Percentiles rank a stretch among this genome's conserved stretches.
Conservation (phyloP, 257 asterid species). For the Echites panduratus region DNA sequence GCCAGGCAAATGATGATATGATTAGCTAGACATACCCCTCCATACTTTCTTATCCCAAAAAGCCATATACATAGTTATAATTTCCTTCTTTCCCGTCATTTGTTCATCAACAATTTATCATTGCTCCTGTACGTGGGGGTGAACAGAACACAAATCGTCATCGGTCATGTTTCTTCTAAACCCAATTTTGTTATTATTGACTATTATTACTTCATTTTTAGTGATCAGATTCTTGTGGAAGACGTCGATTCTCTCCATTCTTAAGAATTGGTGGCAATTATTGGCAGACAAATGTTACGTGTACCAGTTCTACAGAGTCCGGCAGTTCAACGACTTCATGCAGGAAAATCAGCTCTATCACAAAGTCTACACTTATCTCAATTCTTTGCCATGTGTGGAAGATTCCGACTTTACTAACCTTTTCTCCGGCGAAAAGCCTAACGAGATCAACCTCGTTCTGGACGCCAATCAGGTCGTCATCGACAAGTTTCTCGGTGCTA, state of each 20-base stretch:
- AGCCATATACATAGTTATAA: background rate
- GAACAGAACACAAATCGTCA: background rate
- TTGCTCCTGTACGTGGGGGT: background rate
- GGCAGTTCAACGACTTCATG: constrained; percentile 79
- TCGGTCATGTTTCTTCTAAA: constrained; percentile 41
- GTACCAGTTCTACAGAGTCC: constrained; percentile 78
- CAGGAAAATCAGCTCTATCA: constrained; percentile 78
- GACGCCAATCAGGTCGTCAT: constrained; percentile 49
- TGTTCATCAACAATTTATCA: too few relatives aligned
- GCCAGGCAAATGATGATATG: background rate
- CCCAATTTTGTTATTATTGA: constrained; percentile 27
- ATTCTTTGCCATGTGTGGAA: constrained; percentile 64
- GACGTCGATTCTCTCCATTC: constrained; percentile 38
- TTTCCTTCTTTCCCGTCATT: background rate
- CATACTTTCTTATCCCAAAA: background rate
- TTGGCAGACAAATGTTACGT: constrained; percentile 53
- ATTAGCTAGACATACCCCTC: background rate
- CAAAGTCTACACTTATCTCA: constrained; percentile 59
- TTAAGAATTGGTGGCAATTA: constrained; percentile 42
- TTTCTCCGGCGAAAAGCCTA: constrained; percentile 50
- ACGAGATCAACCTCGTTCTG: constrained; percentile 60
- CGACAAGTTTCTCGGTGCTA: constrained; percentile 71
- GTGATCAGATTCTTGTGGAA: constrained; percentile 35
- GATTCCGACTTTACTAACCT: constrained; percentile 85
- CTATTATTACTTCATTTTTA: constrained; percentile 23